These are phyloP conservation scores for Henckelia pumila DNA, from an alignment of 257 asterid species.

Conservation along the genomic window DNA sequence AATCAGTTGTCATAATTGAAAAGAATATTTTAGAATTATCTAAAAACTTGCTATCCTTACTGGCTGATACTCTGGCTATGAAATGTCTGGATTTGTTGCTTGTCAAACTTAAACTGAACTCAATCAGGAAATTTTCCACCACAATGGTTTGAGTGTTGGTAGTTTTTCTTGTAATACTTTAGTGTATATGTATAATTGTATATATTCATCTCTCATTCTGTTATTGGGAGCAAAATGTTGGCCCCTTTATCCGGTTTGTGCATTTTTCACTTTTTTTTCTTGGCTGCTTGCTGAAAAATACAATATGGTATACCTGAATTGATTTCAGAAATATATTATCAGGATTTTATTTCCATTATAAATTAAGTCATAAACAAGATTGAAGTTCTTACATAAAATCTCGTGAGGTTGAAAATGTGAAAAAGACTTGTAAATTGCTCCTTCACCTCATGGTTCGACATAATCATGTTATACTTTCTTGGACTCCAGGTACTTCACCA, in stretches of 20 bases:
- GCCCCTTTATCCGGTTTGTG: neutral
- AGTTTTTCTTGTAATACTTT: neutral
- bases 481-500: constrained; percentile 36
- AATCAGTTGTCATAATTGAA: neutral
- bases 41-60: neutral
- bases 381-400: too few relatives aligned
- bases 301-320: neutral
- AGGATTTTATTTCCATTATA: too few relatives aligned
- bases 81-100: neutral
- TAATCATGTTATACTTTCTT: neutral
- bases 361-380: too few relatives aligned
- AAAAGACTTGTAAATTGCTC: neutral
- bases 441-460: constrained; percentile 3
- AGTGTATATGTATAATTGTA: too few relatives aligned
- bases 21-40: too few relatives aligned
- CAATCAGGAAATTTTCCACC: too few relatives aligned
- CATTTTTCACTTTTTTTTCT: neutral
- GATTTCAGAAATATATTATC: neutral
- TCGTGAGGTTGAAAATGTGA: too few relatives aligned
- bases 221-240: too few relatives aligned
- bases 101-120: too few relatives aligned
- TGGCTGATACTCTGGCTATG: neutral
- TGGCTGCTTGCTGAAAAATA: neutral
- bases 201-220: too few relatives aligned
- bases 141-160: neutral